Evolutionary conservation across 768 basidiomycete genomes (phyloP).

Genomic region (Leccinum sublutescens): DNA sequence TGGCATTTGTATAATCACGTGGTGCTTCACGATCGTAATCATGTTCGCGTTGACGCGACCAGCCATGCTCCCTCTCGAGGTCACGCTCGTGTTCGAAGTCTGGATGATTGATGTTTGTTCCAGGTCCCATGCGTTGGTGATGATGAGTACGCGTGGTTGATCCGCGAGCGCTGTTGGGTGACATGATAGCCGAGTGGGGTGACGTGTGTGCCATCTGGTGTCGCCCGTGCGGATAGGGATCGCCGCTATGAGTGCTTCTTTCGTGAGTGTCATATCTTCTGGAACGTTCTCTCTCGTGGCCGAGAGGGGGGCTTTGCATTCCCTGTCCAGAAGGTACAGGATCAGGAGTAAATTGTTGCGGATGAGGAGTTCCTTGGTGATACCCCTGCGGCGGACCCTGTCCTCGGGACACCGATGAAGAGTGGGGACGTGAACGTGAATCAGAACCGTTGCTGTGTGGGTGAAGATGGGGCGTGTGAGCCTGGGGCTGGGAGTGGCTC

Average conservation of each 20-base stretch:
- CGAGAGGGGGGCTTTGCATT: slow-evolving; percentile 49
- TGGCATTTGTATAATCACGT: slow-evolving; percentile 31
- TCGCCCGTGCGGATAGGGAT: slow-evolving; percentile 33
- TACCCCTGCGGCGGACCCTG: slow-evolving; percentile 35
- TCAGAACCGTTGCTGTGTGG: slow-evolving; percentile 41
- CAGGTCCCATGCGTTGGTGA: slow-evolving; percentile 69
- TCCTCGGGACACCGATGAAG: slow-evolving; percentile 51
- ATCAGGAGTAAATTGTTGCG: slow-evolving; percentile 49
- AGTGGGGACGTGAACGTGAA: slow-evolving; percentile 49
- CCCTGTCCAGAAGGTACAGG: slow-evolving; percentile 42
- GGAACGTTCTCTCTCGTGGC: slow-evolving; percentile 41
- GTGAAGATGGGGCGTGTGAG: slow-evolving; percentile 42
- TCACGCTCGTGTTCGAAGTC: slow-evolving; percentile 39
- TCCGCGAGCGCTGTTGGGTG: slow-evolving; percentile 36
- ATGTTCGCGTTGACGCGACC: slow-evolving; percentile 41
- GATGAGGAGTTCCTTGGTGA: slow-evolving; percentile 39
- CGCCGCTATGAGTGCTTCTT: slow-evolving; percentile 33
- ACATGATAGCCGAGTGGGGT: slow-evolving; percentile 34
- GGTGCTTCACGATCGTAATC: slow-evolving; percentile 39
- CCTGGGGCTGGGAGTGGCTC: slow-evolving; percentile 35
- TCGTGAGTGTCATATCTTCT: slow-evolving; percentile 52
- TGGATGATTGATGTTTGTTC: slow-evolving; percentile 48
- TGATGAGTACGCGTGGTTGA: slow-evolving; percentile 48
- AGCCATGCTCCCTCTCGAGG: slow-evolving; percentile 46
- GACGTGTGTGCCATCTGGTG: slow-evolving; percentile 33